Conservation (phyloP, 768 basidiomycete genomes). For the Boletus reticulatus region DNA sequence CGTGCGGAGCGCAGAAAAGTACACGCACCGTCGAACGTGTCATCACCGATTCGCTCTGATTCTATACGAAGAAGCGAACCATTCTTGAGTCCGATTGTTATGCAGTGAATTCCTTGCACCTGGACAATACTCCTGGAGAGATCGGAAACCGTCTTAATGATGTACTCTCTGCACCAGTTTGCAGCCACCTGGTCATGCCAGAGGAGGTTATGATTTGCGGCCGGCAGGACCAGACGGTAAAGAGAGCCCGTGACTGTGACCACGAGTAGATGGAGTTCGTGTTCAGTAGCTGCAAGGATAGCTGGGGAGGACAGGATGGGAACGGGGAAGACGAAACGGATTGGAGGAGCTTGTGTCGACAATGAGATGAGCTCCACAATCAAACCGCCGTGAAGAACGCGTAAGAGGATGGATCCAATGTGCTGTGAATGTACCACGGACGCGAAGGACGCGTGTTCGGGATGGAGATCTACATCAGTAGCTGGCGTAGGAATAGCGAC, state of each 20-base stretch:
- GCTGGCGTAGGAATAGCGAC: slow-evolving; percentile 45
- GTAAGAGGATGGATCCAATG: slow-evolving; percentile 67
- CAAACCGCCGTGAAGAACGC: slow-evolving; percentile 70
- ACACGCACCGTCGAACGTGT: slow-evolving; percentile 56
- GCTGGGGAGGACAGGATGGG: slow-evolving; percentile 62
- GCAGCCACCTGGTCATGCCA: slow-evolving; percentile 55
- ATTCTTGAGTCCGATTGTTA: slow-evolving; percentile 59
- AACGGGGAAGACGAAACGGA: slow-evolving; percentile 79
- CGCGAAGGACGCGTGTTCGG: slow-evolving; percentile 73
- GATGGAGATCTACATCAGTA: slow-evolving; percentile 41
- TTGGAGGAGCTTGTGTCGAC: slow-evolving; percentile 58
- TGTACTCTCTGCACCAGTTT: slow-evolving; percentile 67
- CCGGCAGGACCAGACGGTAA: slow-evolving; percentile 67
- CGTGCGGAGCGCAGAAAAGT: slow-evolving; percentile 3
- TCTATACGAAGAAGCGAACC: slow-evolving; percentile 72
- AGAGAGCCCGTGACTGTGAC: slow-evolving; percentile 69
- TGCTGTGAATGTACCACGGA: slow-evolving; percentile 52
- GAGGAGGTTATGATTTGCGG: slow-evolving; percentile 48
- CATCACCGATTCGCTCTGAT: slow-evolving; percentile 53
- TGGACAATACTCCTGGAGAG: slow-evolving; percentile 50
- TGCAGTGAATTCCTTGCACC: slow-evolving; percentile 62
- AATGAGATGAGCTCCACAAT: slow-evolving; percentile 79
- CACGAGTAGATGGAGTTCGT: slow-evolving; percentile 66
- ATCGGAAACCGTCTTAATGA: slow-evolving; percentile 53
- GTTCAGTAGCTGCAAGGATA: slow-evolving; percentile 47